Base-by-base conservation (phyloP, 495 filamentous ascomycete genomes). In the Cryomyces minteri region DNA sequence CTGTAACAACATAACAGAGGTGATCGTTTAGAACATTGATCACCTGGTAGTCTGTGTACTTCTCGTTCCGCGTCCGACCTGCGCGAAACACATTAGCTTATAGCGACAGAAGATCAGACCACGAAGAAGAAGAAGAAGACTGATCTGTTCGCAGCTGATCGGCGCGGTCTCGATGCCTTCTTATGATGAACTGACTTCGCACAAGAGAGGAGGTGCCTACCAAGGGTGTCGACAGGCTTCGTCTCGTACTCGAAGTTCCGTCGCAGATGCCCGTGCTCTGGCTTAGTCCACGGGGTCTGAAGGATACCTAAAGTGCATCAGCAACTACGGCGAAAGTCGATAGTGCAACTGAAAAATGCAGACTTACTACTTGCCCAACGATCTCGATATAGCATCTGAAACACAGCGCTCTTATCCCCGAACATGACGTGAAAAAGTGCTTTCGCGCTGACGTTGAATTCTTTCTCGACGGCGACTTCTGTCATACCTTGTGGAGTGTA, bases 361-460 rank as follows among this genome's bases (percentile, higher is more conserved):
- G 28, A 49, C 56, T 71, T 74, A 70, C 82, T 72, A 60, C 78
- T 72, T 11, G 85, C 87, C 59, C 77, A 74, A 43, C 85, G 74
- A 60, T 93, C 84, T 53, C 84, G 79, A 54, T 95, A 87, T 18
- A 96, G 68, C 50, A 84, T 77, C 54, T 92, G 88, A 70, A 93
- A 96, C 32, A 98, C 78, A 38, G 84, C 80, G 63, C 82, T 88
- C 61, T 84, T 92, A 58, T 98, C 90, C 31, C 90, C 90, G 54
- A 95, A 96, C 45, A 98, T 71, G 7, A 95, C 80, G 55, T 96
- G 90, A 61, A 95, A 96, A 32, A 94, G 71, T 1, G 87, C 85
- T 59, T 96, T 95, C 11, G 90, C 76, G 50, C 81, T 88, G 43
- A 96, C 71, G 47, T 90, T 80, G 52, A 92, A 88, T 39, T 80